A percentile compares a stretch with the other conserved stretches of the same genome.
Conservation (phyloP, 2,329 filamentous ascomycete species). For the Botrytis fabae region DNA sequence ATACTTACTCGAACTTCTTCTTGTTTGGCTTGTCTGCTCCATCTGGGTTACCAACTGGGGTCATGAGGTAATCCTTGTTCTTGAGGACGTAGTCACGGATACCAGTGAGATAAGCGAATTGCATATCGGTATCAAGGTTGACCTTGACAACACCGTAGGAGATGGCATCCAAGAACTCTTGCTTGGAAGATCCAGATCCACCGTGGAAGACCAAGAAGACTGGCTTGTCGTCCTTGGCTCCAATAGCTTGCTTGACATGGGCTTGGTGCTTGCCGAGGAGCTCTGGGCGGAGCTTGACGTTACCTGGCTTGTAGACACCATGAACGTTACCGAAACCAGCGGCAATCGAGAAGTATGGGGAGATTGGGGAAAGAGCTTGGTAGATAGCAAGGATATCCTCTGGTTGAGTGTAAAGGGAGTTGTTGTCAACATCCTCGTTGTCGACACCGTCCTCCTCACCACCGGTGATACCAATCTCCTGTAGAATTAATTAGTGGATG, state of each 20-base stretch:
- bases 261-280: slow-evolving; percentile 95
- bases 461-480: slow-evolving; percentile 90
- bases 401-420: slow-evolving; percentile 94
- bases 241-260: slow-evolving; percentile 80
- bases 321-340: slow-evolving; percentile 99
- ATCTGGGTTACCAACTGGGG: slow-evolving; percentile 90
- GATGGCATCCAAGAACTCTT: slow-evolving; percentile 89
- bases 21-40: slow-evolving; percentile 99
- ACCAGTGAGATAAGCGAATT: slow-evolving; percentile 89
- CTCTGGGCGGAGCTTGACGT: slow-evolving; percentile 95
- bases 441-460: slow-evolving; percentile 98
- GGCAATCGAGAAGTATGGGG: slow-evolving; percentile 95
- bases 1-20: slow-evolving; percentile 71
- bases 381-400: slow-evolving; percentile 94
- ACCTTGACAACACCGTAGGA: slow-evolving; percentile 97
- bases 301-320: slow-evolving; percentile 97
- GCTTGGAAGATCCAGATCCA: slow-evolving; percentile 85
- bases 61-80: slow-evolving; percentile 92
- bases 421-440: slow-evolving; percentile 97
- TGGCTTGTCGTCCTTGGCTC: slow-evolving; percentile 76
- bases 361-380: slow-evolving; percentile 81
- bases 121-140: slow-evolving; percentile 97
- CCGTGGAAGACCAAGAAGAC: slow-evolving; percentile 99
- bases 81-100: slow-evolving; percentile 91
- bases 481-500: slow-evolving; percentile 8